Evolutionary conservation across 2,329 filamentous ascomycete species (phyloP).

Genomic region (Dactylellina cionopaga): DNA sequence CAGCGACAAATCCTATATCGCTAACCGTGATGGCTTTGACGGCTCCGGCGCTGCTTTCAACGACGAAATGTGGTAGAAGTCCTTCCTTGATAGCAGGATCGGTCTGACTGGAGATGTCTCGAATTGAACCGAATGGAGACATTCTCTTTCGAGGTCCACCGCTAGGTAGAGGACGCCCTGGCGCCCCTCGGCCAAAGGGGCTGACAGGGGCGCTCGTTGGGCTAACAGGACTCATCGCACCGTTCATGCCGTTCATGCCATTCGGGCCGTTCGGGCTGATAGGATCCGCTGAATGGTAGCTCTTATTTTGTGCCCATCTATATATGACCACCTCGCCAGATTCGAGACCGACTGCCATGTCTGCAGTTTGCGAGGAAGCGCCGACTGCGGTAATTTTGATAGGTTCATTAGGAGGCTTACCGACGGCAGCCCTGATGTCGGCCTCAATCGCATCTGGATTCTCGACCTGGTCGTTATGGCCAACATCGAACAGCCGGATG

Average conservation of each 20-base stretch:
- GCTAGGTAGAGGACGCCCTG: too few species aligned
- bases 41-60: conserved; percentile 83
- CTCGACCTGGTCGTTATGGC: conserved; percentile 91
- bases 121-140: conserved; percentile 32
- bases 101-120: conserved; percentile 54
- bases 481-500: conserved; percentile 90
- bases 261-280: too few species aligned
- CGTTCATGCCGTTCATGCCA: too few species aligned
- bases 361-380: conserved; percentile 73
- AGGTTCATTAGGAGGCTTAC: conserved; percentile 75
- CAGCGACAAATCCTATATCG: conserved; percentile 91
- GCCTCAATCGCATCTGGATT: conserved; percentile 83
- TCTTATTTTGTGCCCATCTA: conserved; percentile 82
- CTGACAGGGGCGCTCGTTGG: conserved; percentile 8
- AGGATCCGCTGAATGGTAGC: conserved; percentile 61
- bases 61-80: conserved; percentile 79
- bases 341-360: conserved; percentile 82
- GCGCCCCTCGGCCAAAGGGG: too few species aligned
- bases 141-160: conserved; percentile 53
- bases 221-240: too few species aligned
- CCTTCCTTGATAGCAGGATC: conserved; percentile 76
- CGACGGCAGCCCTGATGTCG: conserved; percentile 82
- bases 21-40: conserved; percentile 83
- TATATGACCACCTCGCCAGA: conserved; percentile 89
- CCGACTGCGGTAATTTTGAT: conserved; percentile 74